Evolutionary conservation across 2,329 filamentous ascomycete species (phyloP).

Genomic region (Aureobasidium namibiae): DNA sequence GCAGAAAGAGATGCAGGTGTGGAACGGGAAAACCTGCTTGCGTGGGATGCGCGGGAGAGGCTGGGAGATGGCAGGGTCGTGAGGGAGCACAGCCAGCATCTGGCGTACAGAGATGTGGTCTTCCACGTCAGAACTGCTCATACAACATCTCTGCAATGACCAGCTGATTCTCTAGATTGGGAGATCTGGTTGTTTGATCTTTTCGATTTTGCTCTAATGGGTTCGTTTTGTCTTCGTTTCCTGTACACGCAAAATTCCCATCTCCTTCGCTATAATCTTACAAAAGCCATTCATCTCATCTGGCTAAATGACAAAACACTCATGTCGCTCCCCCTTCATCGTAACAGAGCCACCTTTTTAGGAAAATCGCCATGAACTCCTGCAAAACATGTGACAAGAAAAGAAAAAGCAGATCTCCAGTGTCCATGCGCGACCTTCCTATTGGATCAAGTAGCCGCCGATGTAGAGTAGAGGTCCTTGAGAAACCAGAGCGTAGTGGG

Average conservation of each 20-base stretch:
- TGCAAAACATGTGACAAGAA: background rate
- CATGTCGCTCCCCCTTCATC: background rate
- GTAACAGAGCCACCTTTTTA: background rate
- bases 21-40: conserved; percentile 1
- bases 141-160: background rate
- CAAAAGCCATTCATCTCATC: background rate
- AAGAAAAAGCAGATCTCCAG: background rate
- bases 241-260: conserved; percentile 1
- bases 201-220: background rate
- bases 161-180: no score
- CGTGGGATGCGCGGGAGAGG: background rate
- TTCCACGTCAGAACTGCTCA: background rate
- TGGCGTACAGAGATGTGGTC: background rate
- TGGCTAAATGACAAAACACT: background rate
- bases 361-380: background rate
- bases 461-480: background rate
- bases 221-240: background rate
- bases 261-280: background rate
- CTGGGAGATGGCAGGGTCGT: conserved; percentile 11
- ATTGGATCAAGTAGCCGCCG: background rate
- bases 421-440: background rate
- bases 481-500: background rate
- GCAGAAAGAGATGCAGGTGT: background rate
- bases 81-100: background rate
- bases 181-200: background rate